Evolutionary conservation across 805 yeast species (phyloP), one percentile per base, ranked within the genome.

Genomic region (Saccharomycopsis microspora): DNA sequence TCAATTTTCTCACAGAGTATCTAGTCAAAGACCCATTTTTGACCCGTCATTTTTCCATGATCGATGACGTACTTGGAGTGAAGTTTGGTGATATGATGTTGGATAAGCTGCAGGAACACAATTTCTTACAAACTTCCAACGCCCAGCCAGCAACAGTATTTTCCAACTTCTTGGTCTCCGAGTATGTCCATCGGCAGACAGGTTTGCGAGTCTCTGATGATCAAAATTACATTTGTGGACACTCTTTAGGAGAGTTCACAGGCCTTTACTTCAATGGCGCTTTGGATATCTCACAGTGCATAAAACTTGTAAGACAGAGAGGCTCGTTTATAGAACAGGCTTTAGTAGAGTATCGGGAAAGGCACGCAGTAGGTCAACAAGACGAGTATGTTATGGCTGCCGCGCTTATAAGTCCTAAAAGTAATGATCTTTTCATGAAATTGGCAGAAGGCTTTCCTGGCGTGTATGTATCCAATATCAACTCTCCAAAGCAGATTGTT

Each of bases 171-270:
- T 33, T 51, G 40, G 43, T 43, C n/a, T 35, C 44, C 32, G 37
- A 44, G 29, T 40, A 39, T 31, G 38, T 44, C 39, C 30, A 32
- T 8, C 39, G 39, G 8, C n/a, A 32, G 5, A 33, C 35, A n/a
- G 44, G 42, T 11, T 36, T 28, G 5, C 41, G 47, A 19, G 28
- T 43, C 3, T 28, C 45, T 42, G 41, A 30, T 11, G 8, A 29
- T 28, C 42, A 37, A 5, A 48, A 48, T 33, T 45, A 45, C 28
- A 40, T 48, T n/a, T 31, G 40, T 32, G 54, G 54, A 3, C 54
- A 51, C 35, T 51, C 54, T 5, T 42, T 51, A 11, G 54, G 54
- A 29, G 54, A 51, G 37, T 48, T 51, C 38, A 51, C 48, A 11
- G 43, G 50, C 1, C 35, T 51, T 7, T 30, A 43, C 9, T 36